Base-by-base conservation (phyloP, 2,329 filamentous ascomycete species). In the Fusarium multiceps region DNA sequence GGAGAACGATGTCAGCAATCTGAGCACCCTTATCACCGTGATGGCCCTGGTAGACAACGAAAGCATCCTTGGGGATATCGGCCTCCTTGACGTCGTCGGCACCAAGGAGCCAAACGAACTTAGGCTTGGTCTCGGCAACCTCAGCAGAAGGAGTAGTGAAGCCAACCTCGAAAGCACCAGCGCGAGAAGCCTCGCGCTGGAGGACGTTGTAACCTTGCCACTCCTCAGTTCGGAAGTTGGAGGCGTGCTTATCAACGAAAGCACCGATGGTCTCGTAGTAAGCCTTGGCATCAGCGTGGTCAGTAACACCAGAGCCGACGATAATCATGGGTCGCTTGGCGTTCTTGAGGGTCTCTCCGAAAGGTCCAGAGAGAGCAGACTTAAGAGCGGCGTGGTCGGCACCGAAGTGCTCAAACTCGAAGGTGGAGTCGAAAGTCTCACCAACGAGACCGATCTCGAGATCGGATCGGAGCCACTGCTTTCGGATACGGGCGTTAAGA, bases 171-270 rank as follows among this genome's bases (percentile, higher is more conserved):
- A 94, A 99, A 66, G 96, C 96, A 79, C 94, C 96, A 40, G 92
- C 92, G 74, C 95, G 91, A 67, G 96, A 98, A 63, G 96, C 96
- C 68, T 93, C 92, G 71, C 95, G 90, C 83, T 99, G 96, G 55
- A 99, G 90, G 66, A 99, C 90, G 80, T 98, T 99, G 87, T 95
- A 99, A 65, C 95, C 96, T 80, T 97, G 96, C 94, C 97, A 98
- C 80, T 97, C 94, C 20, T 89, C 84, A 8, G 93, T 97, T 77
- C 88, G 84, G 86, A 99, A 98, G 84, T 91, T 97, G 74, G 88
- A 85, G 69, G 93, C 90, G 82, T 98, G 91, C 89, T 97, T 98
- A 78, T 98, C 94, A 41, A 97, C 92, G 78, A 98, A 99, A 68
- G 87, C 81, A 73, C 95, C 95, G 61, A 99, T 89, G 45, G 91